These are phyloP conservation scores for Clonostachys rhizophaga DNA, from an alignment of 2,329 filamentous ascomycete species.

Conservation along the genomic window DNA sequence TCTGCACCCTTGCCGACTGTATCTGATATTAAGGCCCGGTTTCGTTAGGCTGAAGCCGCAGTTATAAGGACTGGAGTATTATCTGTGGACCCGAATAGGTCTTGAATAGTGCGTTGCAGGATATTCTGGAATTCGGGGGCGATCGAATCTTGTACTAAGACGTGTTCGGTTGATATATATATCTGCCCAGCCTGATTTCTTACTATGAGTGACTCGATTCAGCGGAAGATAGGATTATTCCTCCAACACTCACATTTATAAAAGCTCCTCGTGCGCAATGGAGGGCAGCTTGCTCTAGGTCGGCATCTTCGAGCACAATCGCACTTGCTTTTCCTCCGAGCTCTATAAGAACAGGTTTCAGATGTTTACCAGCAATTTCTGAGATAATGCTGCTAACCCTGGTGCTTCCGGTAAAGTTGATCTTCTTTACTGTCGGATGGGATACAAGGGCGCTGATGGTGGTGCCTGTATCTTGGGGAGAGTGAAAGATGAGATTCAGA, in stretches of 20 bases:
- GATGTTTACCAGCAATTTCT: conserved; percentile 21
- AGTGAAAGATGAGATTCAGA: conserved; percentile 62
- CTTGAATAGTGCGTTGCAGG: conserved; percentile 1
- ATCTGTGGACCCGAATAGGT: neutral
- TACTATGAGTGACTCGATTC: neutral
- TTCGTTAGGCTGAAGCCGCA: neutral
- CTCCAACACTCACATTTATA: neutral
- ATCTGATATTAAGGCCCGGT: neutral
- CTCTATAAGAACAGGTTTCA: conserved; percentile 41
- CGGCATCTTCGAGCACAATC: conserved; percentile 36
- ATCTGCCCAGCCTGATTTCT: conserved; percentile 48
- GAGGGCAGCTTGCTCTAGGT: conserved; percentile 31
- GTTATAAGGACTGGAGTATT: neutral
- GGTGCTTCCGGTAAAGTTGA: conserved; percentile 38
- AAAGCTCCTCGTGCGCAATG: conserved; percentile 14
- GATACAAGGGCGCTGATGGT: conserved; percentile 63
- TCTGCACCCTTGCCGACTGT: neutral
- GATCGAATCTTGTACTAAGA: conserved; percentile 29
- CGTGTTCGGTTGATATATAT: conserved; percentile 67
- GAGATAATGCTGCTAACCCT: conserved; percentile 33
- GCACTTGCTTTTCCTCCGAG: conserved; percentile 40
- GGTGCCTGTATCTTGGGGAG: conserved; percentile 57
- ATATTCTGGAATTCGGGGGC: conserved; percentile 4
- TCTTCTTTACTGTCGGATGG: conserved; percentile 17
- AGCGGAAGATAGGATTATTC: too few species aligned